Evolutionary conservation across 1,139 yeast genomes (phyloP), one percentile per base, ranked within the genome.

Genomic region (Meyerozyma smithsonii): DNA sequence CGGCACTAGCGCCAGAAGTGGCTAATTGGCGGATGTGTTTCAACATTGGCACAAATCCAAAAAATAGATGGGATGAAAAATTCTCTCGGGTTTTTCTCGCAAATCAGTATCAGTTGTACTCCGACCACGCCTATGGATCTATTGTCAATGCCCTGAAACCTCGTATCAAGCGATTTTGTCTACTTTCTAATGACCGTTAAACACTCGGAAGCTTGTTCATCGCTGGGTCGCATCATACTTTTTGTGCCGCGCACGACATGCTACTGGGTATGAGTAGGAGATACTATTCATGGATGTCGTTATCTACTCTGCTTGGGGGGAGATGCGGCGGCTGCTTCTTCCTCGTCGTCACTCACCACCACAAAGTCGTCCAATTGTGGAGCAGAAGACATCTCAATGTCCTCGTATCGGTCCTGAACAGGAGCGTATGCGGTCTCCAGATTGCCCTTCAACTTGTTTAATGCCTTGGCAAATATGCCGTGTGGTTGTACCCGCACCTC

Each of bases 281-380:
- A 6, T 23, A 6, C n/a, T 5, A 8, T 23, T 23, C 25, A 23
- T 23, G 10, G 25, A 23, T 11, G 12, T 23, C 25, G n/a, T 23
- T 3, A 23, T 11, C 2, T 23, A 11, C 10, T n/a, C 18, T 28
- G n/a, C 11, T 28, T 12, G 18, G n/a, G 10, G 16, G 30, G 14
- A 14, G 39, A 12, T 25, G 28, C 25, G 15, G 33, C 35, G 20
- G 28, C 11, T 32, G 12, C 39, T 35, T 32, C 42, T 16, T 47
- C 53, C 42, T 74, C 79, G 21, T 72, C 79, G 39, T 74, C 79
- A 46, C 76, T 70, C 26, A 61, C 74, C 41, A 74, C 68, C 25
- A 70, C 59, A 43, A 66, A 65, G 28, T 66, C 66, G 28, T 58
- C 61, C 12, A 6, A 46, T 45, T 20, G 44, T 46, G 4, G 39